Conservation (phyloP, 1,139 yeast genomes). For the Entelexis sorbosivorans region DNA sequence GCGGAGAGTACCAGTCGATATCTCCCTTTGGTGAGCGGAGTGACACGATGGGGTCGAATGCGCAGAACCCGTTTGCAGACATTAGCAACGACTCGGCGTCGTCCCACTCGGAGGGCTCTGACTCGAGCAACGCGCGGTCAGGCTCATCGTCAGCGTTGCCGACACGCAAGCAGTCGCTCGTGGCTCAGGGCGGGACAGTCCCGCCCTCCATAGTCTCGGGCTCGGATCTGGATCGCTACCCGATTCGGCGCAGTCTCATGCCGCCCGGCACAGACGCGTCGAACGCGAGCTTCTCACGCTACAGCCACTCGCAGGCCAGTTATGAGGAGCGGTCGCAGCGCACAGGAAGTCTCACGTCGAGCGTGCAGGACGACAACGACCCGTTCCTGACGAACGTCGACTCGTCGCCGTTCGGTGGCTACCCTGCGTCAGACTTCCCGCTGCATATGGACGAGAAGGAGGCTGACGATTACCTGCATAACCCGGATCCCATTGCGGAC, state of each 20-base stretch:
- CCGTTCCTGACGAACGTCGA: slow-evolving; percentile 31
- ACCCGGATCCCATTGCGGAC: slow-evolving; percentile 85
- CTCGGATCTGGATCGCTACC: slow-evolving; percentile 33
- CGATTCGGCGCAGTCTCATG: slow-evolving; percentile 26
- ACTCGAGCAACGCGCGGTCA: slow-evolving; percentile 7
- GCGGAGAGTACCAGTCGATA: slow-evolving; percentile 19
- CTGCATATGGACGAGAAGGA: slow-evolving; percentile 79
- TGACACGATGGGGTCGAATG: slow-evolving; percentile 7
- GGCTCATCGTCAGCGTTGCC: slow-evolving; percentile 6
- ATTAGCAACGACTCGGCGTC: slow-evolving; percentile 19
- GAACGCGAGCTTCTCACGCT: slow-evolving; percentile 17
- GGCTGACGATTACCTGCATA: slow-evolving; percentile 82
- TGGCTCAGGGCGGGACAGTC: slow-evolving; percentile 5
- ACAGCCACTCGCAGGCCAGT: slow-evolving; percentile 15
- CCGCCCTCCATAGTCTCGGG: slow-evolving; percentile 23
- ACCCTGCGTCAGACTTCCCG: slow-evolving; percentile 82
- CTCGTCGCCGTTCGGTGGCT: slow-evolving; percentile 82
- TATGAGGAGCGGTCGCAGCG: slow-evolving; percentile 15
- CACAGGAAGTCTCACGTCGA: slow-evolving; percentile 14
- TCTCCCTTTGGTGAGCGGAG: slow-evolving; percentile 9
- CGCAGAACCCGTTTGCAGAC: slow-evolving; percentile 20
- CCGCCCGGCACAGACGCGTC: slow-evolving; percentile 16
- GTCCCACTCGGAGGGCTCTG: slow-evolving; percentile 12
- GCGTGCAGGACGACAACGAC: slow-evolving; percentile 22
- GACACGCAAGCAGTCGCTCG: not conserved